phyloP scores from a whole-genome alignment of 495 filamentous ascomycete species.

The Pyronema domesticum region DNA sequence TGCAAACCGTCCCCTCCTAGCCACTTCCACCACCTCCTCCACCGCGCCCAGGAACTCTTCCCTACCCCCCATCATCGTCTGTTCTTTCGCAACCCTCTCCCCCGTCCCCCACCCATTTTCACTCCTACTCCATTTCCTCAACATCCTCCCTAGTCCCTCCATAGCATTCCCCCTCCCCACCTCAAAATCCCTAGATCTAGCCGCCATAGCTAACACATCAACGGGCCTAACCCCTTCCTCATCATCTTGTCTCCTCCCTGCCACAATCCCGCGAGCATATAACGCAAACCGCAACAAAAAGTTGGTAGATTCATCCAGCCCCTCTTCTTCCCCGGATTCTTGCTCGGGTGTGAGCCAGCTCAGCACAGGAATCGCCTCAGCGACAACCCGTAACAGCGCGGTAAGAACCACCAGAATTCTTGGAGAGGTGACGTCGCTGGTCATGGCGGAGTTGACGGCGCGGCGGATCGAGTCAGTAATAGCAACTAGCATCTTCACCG shows the following conservation, averaged over 20 bases:
- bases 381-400: constrained; percentile 30
- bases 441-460: constrained; percentile 22
- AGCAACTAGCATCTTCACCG: constrained; percentile 30
- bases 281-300: constrained; percentile 14
- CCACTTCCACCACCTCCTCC: constrained; percentile 10
- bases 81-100: neutral
- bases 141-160: neutral
- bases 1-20: constrained; percentile 15
- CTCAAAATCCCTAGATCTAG: constrained; percentile 5
- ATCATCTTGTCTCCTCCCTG: neutral
- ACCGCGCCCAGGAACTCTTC: constrained; percentile 5
- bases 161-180: constrained; percentile 2
- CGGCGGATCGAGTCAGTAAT: constrained; percentile 27
- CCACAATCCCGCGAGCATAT: constrained; percentile 13
- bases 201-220: constrained; percentile 9
- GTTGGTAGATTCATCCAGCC: constrained; percentile 8
- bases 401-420: constrained; percentile 25
- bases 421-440: constrained; percentile 29
- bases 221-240: constrained; percentile 6
- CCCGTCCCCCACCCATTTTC: constrained; percentile 4
- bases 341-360: constrained; percentile 31
- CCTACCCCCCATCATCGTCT: constrained; percentile 6
- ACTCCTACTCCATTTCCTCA: constrained; percentile 7
- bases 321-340: neutral
- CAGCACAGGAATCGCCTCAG: constrained; percentile 31